A percentile compares a stretch with the other conserved stretches of the same genome.
Evolutionary conservation across 495 filamentous ascomycete species (phyloP).

Genomic region (Penicillium taxi): DNA sequence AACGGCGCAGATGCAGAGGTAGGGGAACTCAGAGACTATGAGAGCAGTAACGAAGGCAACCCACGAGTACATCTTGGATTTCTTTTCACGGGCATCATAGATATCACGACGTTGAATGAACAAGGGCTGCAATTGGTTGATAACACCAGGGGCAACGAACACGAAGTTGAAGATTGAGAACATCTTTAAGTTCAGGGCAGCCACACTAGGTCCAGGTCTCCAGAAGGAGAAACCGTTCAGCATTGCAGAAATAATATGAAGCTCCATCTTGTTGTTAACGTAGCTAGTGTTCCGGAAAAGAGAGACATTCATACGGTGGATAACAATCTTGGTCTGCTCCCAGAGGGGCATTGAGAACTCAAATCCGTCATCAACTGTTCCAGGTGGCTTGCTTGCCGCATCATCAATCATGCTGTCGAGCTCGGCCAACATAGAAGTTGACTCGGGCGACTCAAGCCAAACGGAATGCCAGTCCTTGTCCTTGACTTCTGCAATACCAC

Average conservation of each 20-base stretch:
- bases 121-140: slow-evolving; percentile 45
- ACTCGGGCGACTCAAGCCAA: slow-evolving; percentile 53
- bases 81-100: slow-evolving; percentile 46
- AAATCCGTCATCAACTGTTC: slow-evolving; percentile 27
- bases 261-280: slow-evolving; percentile 51
- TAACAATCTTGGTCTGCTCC: slow-evolving; percentile 49
- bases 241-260: slow-evolving; percentile 29
- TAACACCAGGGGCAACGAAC: slow-evolving; percentile 42
- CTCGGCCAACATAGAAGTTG: slow-evolving; percentile 36
- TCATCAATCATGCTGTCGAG: slow-evolving; percentile 47
- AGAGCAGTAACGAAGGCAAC: slow-evolving; percentile 42
- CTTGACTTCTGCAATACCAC: slow-evolving; percentile 22
- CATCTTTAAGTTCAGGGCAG: slow-evolving; percentile 22
- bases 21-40: slow-evolving; percentile 47
- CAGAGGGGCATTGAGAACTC: slow-evolving; percentile 54
- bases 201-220: slow-evolving; percentile 22
- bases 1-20: slow-evolving; percentile 41
- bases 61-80: slow-evolving; percentile 48
- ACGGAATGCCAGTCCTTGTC: slow-evolving; percentile 54
- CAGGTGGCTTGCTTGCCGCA: slow-evolving; percentile 24
- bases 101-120: slow-evolving; percentile 47
- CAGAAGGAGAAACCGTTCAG: slow-evolving; percentile 40
- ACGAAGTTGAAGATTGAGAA: slow-evolving; percentile 46
- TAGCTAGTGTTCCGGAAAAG: slow-evolving; percentile 58
- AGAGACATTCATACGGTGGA: slow-evolving; percentile 50